Percentiles rank a stretch among this genome's conserved stretches.
phyloP scores from a whole-genome alignment of 2,329 filamentous ascomycete species.

The Penicillium concentricum region DNA sequence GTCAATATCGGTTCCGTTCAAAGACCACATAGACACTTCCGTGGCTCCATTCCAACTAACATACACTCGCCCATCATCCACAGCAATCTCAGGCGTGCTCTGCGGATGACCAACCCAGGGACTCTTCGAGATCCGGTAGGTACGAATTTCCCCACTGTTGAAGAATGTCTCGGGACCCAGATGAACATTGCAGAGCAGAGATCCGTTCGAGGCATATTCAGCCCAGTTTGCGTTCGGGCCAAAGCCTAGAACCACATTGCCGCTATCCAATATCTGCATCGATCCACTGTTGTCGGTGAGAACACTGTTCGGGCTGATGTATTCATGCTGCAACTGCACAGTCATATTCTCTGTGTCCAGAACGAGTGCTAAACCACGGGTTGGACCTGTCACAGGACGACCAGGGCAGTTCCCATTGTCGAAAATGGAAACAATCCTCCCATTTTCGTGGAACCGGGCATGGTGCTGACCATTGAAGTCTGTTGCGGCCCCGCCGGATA shows the following conservation, averaged over 20 bases:
- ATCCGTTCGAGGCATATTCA: conserved; percentile 52
- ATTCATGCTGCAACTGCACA: conserved; percentile 40
- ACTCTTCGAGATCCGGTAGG: conserved; percentile 56
- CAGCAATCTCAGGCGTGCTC: conserved; percentile 27
- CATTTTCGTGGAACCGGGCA: conserved; percentile 38
- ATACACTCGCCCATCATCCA: conserved; percentile 35
- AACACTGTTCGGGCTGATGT: conserved; percentile 38
- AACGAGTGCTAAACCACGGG: conserved; percentile 45
- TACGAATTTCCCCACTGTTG: conserved; percentile 44
- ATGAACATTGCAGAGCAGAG: conserved; percentile 54
- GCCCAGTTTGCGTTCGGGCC: conserved; percentile 52
- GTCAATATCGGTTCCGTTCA: neutral
- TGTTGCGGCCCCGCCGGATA: conserved; percentile 42
- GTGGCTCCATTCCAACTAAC: conserved; percentile 51
- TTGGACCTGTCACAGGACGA: conserved; percentile 16
- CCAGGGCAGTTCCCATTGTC: conserved; percentile 35
- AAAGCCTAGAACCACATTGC: conserved; percentile 51
- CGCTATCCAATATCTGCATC: conserved; percentile 43
- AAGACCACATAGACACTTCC: conserved; percentile 32
- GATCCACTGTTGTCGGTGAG: conserved; percentile 35
- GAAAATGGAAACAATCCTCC: conserved; percentile 36
- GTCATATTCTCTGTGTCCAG: conserved; percentile 42
- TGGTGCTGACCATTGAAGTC: conserved; percentile 51
- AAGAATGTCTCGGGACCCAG: conserved; percentile 40
- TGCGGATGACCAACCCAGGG: conserved; percentile 53